Percentiles rank a stretch among this genome's conserved stretches.
Conservation (phyloP, 2,329 filamentous ascomycete genomes). For the Sordariomycetes sp. region DNA sequence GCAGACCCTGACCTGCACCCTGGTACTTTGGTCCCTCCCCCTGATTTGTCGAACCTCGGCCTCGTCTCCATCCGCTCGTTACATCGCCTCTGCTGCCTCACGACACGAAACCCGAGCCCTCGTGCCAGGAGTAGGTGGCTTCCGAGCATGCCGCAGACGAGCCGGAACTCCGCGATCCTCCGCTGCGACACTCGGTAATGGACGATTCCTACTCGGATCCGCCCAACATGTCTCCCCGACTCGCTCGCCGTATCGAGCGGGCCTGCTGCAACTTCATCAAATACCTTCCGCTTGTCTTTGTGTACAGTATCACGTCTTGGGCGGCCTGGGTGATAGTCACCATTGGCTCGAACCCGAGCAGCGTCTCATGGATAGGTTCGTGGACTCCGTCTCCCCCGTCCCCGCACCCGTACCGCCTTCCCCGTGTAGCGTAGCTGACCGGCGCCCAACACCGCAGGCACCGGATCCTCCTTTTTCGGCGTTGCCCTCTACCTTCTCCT, state of each 20-base stretch:
- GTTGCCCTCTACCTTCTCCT: constrained; percentile 63
- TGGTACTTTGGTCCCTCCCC: not conserved
- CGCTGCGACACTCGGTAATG: constrained; percentile 1
- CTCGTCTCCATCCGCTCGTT: not conserved
- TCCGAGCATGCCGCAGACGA: not conserved
- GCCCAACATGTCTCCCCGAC: constrained; percentile 40
- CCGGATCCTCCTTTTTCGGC: constrained; percentile 45
- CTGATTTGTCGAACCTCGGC: not conserved
- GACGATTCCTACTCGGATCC: constrained; percentile 17
- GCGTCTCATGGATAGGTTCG: constrained; percentile 44
- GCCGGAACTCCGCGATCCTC: not conserved
- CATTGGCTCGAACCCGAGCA: constrained; percentile 47
- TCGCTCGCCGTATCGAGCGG: constrained; percentile 62
- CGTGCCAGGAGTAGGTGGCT: not conserved
- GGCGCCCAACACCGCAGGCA: constrained; percentile 25
- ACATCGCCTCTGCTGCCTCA: not conserved
- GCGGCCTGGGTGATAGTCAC: constrained; percentile 75
- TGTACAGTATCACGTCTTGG: constrained; percentile 87
- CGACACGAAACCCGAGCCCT: not conserved
- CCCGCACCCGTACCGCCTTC: not conserved
- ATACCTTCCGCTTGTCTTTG: constrained; percentile 80
- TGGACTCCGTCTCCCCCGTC: constrained; percentile 1
- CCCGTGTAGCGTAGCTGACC: not conserved
- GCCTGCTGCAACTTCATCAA: constrained; percentile 67
- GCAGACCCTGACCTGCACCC: not conserved